Evolutionary conservation across 2,329 filamentous ascomycete species (phyloP), one percentile per base, ranked within the genome.

Genomic region (Thelonectria blattea): DNA sequence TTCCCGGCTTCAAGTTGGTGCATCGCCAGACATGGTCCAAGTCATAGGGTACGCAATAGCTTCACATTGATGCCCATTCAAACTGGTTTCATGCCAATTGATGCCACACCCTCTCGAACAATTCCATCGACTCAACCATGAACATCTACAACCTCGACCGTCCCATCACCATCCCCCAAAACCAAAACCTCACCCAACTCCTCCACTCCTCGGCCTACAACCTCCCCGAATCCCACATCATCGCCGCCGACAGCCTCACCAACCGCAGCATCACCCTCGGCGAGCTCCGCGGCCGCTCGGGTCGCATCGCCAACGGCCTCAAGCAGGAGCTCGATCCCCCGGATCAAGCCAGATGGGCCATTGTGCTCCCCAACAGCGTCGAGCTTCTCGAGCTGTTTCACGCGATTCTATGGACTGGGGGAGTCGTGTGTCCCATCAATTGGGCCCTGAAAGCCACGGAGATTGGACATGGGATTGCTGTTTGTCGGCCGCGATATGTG

Each of bases 351-450:
- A 72, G 75, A 56, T 80, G 78, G 78, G 77, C 73, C 1, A 68
- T 81, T n/a, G 72, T 80, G 6, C 65, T 81, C 6, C 79, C 79
- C 5, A 81, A 80, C 62, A 78, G 76, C 43, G 78, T 80, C 30
- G 78, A 80, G 12, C 80, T 78, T 55, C 68, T 81, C 2, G 79
- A 81, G 57, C 61, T 76, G 5, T 74, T 78, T 18, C 79, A 80
- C 52, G 73, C 78, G 4, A 69, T 80, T 6, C 64, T 79, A 12
- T 79, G 77, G 78, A 75, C 73, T 0, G 77, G 77, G 39, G 76
- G 77, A 6, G 69, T 74, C 3, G 69, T 75, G 8, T 79, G 76
- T 52, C 76, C 78, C 2, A 73, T 79, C 32, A 80, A 79, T 47
- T 69, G 76, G 62, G 77, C 74, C 3, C 63, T 79, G 6, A 78